Conservation (phyloP, 495 filamentous ascomycete species). For the Penicillium tannophilum region DNA sequence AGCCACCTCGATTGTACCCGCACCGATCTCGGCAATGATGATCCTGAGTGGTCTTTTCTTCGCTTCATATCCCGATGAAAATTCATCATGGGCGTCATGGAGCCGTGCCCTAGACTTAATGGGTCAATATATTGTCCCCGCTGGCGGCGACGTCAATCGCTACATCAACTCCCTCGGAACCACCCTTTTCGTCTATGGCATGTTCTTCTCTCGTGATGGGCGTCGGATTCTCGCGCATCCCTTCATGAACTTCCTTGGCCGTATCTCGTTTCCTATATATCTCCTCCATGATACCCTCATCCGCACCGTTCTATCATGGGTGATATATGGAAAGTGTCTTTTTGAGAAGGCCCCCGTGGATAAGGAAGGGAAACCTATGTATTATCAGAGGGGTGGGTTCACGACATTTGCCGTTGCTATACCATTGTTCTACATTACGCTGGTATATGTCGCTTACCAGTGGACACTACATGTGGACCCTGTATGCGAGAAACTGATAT, state of each 20-base stretch:
- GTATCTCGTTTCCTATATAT: slow-evolving; percentile 26
- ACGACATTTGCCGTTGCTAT: no score
- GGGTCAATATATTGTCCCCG: background rate
- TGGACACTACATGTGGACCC: no score
- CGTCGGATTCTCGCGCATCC: slow-evolving; percentile 19
- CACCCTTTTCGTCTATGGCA: background rate
- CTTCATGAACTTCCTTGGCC: slow-evolving; percentile 19
- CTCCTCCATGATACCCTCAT: slow-evolving; percentile 24
- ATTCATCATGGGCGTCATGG: slow-evolving; percentile 21
- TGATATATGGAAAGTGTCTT: no score
- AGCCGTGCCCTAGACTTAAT: slow-evolving; percentile 3
- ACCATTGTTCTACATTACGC: no score
- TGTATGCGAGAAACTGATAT: no score
- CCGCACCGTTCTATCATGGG: slow-evolving; percentile 19
- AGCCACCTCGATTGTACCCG: slow-evolving; percentile 13
- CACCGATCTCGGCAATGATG: slow-evolving; percentile 12
- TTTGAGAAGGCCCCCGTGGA: no score
- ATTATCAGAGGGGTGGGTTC: no score
- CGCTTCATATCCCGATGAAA: slow-evolving; percentile 18
- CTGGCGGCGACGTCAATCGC: background rate
- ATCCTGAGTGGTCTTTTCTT: slow-evolving; percentile 15
- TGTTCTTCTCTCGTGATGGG: slow-evolving; percentile 9
- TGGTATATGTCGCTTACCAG: no score
- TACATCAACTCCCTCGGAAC: background rate
- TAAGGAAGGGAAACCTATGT: no score